These are phyloP conservation scores for Lactifluus volemus DNA, from an alignment of 768 basidiomycete genomes.

Conservation along the genomic window DNA sequence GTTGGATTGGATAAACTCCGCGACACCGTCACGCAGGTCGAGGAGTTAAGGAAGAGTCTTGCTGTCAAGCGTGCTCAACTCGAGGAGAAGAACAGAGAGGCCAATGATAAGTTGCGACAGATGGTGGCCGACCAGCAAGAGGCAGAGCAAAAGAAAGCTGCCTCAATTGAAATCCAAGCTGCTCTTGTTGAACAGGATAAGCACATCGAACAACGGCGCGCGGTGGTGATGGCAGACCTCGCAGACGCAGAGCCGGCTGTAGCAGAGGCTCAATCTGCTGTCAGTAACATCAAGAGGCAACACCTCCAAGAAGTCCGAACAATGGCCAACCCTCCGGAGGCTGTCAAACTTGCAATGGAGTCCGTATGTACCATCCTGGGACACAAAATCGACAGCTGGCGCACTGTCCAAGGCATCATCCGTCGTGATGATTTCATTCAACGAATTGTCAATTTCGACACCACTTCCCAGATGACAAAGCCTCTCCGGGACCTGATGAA, in stretches of 20 bases:
- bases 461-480: constrained; percentile 83
- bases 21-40: constrained; percentile 94
- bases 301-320: constrained; percentile 95
- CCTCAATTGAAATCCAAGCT: constrained; percentile 92
- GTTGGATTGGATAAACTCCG: constrained; percentile 95
- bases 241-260: constrained; percentile 98
- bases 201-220: constrained; percentile 78
- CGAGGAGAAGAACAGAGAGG: constrained; percentile 88
- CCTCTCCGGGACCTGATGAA: constrained; percentile 84
- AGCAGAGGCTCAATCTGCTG: constrained; percentile 89
- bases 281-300: constrained; percentile 91
- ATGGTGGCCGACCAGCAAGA: constrained; percentile 99
- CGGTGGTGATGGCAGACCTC: constrained; percentile 88
- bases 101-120: constrained; percentile 93
- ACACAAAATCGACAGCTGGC: constrained; percentile 96
- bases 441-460: constrained; percentile 93
- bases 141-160: constrained; percentile 95
- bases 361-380: constrained; percentile 95
- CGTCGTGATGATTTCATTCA: constrained; percentile 96
- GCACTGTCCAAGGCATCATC: constrained; percentile 90
- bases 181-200: constrained; percentile 88
- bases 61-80: constrained; percentile 91
- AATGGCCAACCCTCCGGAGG: constrained; percentile 98
- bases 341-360: constrained; percentile 97
- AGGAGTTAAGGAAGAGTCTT: constrained; percentile 89